Evolutionary conservation across 345 rosid species (phyloP).

Genomic region (Bruguiera sexangula): DNA sequence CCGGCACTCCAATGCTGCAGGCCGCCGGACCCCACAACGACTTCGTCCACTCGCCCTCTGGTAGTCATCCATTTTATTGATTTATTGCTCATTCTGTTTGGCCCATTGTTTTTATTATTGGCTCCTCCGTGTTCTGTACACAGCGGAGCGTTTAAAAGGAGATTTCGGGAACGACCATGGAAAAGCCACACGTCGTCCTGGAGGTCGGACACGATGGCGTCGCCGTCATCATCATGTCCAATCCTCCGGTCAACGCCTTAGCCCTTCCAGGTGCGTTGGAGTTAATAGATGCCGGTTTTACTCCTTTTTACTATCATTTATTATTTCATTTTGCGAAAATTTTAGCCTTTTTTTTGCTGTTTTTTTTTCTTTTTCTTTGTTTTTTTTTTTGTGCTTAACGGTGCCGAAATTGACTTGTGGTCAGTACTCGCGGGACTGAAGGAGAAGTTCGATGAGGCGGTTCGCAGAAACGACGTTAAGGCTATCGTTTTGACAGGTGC

Average conservation of each 20-base stretch:
- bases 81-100: too few relatives aligned
- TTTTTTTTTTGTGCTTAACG: conserved; percentile 1
- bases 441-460: conserved; percentile 73
- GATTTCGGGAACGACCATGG: conserved; percentile 31
- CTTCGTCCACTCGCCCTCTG: too few relatives aligned
- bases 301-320: background rate
- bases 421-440: conserved; percentile 68
- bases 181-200: conserved; percentile 50
- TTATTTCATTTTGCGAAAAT: background rate
- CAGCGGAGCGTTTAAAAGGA: too few relatives aligned
- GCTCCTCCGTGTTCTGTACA: too few relatives aligned
- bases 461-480: conserved; percentile 63
- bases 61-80: too few relatives aligned
- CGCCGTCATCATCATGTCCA: conserved; percentile 72
- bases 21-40: too few relatives aligned
- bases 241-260: conserved; percentile 93
- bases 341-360: background rate
- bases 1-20: too few relatives aligned
- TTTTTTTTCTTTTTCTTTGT: too few relatives aligned
- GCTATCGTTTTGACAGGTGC: conserved; percentile 87
- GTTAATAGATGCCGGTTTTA: background rate
- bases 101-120: too few relatives aligned
- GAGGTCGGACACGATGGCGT: conserved; percentile 89
- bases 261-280: conserved; percentile 54
- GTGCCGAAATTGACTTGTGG: background rate